Evolutionary conservation across 306 rosid genomes (phyloP).

Genomic region (Astragalus membranaceus): DNA sequence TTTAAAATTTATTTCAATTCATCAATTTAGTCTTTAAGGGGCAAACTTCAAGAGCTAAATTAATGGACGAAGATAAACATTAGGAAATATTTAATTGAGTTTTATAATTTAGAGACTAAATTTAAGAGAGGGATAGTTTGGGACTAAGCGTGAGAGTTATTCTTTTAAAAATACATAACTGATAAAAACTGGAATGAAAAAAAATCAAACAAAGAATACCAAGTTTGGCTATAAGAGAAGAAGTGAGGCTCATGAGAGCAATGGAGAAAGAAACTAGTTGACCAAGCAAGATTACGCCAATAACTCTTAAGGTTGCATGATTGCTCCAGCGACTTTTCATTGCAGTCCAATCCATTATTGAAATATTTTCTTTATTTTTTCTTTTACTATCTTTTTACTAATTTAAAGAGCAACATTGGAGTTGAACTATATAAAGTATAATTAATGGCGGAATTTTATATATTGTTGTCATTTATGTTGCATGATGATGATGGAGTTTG

Average conservation of each 20-base stretch:
- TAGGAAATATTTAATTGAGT: no score
- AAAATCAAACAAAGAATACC: constrained; percentile 29
- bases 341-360: constrained; percentile 23
- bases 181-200: background rate
- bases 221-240: constrained; percentile 46
- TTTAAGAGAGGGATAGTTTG: no score
- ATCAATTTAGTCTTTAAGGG: no score
- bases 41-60: no score
- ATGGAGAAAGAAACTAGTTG: constrained; percentile 45
- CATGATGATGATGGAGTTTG: background rate
- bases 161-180: background rate
- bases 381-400: background rate
- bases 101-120: no score
- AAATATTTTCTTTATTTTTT: background rate
- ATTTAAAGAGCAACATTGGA: background rate
- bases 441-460: no score
- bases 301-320: constrained; percentile 12
- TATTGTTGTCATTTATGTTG: background rate
- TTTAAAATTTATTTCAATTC: no score
- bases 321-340: constrained; percentile 24
- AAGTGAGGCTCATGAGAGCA: constrained; percentile 50
- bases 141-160: no score
- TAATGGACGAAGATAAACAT: no score
- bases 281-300: constrained; percentile 41
- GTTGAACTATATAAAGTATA: no score